phyloP scores from a whole-genome alignment of 305 asterid genomes.

The Fraxinus floribunda region DNA sequence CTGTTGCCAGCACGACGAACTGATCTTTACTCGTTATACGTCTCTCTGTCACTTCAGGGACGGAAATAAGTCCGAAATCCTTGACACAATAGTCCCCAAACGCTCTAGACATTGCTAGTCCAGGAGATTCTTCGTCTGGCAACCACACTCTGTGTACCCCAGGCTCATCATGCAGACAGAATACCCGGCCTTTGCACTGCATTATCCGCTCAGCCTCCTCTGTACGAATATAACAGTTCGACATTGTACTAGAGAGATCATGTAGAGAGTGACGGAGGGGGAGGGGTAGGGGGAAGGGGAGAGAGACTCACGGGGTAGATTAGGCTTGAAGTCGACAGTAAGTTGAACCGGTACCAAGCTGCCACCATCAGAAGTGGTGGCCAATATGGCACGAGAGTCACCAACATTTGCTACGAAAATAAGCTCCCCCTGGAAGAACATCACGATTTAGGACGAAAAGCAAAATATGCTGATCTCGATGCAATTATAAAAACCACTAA shows the following conservation, averaged over 20 bases:
- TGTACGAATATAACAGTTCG: conserved; percentile 28
- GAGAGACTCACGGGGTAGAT: conserved; percentile 69
- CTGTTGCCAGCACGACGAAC: conserved; percentile 83
- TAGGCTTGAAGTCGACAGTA: conserved; percentile 87
- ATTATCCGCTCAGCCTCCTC: conserved; percentile 85
- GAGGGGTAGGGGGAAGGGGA: neutral
- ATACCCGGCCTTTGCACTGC: conserved; percentile 70
- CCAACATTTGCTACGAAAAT: conserved; percentile 81
- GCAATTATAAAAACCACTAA: neutral
- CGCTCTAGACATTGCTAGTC: conserved; percentile 97
- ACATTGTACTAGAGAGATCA: neutral
- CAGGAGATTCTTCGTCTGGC: conserved; percentile 81
- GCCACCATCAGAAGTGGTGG: conserved; percentile 62
- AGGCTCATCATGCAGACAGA: conserved; percentile 74
- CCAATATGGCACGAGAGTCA: conserved; percentile 92
- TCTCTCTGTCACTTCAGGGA: conserved; percentile 81
- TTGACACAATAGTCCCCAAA: conserved; percentile 87
- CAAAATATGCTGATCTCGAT: neutral
- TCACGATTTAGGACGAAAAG: conserved; percentile 1
- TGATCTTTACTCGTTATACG: conserved; percentile 65
- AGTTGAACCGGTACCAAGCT: conserved; percentile 71
- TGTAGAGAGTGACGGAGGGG: neutral
- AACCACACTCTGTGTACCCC: conserved; percentile 89
- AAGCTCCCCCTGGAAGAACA: conserved; percentile 58
- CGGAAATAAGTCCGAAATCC: conserved; percentile 75